Evolutionary conservation across 306 rosid species (phyloP).

Genomic region (Vachellia collinsii): DNA sequence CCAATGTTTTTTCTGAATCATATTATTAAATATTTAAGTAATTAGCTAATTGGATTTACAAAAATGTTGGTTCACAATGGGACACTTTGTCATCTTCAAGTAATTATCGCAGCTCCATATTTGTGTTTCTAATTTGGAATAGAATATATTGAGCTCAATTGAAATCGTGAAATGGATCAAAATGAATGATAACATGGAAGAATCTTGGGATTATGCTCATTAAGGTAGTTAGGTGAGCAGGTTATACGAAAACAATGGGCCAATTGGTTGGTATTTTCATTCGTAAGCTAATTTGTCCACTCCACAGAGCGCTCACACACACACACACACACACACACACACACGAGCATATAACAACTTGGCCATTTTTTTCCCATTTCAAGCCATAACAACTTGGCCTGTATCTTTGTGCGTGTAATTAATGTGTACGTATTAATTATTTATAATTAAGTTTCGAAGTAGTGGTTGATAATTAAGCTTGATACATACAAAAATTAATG

Average conservation of each 20-base stretch:
- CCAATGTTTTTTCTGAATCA: no score
- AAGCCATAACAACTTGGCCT: constrained; percentile 23
- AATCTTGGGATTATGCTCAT: constrained; percentile 31
- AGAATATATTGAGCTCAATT: neutral
- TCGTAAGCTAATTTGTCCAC: constrained; percentile 69
- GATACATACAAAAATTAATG: neutral
- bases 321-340: no score
- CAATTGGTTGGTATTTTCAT: constrained; percentile 42
- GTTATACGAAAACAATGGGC: constrained; percentile 35
- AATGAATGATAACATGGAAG: constrained; percentile 22
- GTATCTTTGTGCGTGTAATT: constrained; percentile 15
- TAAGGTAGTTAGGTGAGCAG: constrained; percentile 48
- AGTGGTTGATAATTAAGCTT: neutral
- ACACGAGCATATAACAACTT: constrained; percentile 27
- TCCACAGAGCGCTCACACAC: no score
- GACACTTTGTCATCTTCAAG: no score
- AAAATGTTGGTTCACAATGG: no score
- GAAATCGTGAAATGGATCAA: neutral
- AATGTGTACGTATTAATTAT: neutral
- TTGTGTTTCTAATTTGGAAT: neutral
- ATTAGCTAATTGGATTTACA: no score
- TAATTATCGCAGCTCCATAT: no score
- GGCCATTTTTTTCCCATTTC: neutral
- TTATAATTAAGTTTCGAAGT: neutral
- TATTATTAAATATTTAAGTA: no score